A percentile compares a stretch with the other conserved stretches of the same genome.
phyloP scores from a whole-genome alignment of 306 rosid species.

The Mimosa bimucronata region DNA sequence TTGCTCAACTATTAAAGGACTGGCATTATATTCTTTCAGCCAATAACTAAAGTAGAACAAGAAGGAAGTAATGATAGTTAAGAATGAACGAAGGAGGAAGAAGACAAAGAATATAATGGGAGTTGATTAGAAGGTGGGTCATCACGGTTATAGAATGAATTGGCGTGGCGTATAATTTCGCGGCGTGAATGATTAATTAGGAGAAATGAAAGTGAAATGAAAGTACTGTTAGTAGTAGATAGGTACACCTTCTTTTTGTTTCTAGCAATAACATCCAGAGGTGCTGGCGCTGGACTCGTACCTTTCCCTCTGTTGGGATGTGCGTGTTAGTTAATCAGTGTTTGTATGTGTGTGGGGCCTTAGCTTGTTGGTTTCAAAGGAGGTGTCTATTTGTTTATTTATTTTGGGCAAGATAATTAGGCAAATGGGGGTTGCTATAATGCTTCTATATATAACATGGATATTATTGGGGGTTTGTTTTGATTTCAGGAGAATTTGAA shows the following conservation, averaged over 20 bases:
- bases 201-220: neutral
- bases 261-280: neutral
- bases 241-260: neutral
- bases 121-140: neutral
- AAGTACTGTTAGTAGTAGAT: neutral
- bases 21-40: neutral
- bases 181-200: neutral
- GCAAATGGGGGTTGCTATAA: neutral
- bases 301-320: too few species aligned
- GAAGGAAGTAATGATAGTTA: neutral
- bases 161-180: neutral
- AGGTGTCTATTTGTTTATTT: constrained; percentile 1
- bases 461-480: neutral
- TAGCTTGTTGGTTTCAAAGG: neutral
- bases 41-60: neutral
- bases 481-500: too few species aligned
- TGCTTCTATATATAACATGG: neutral
- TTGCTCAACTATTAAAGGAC: neutral
- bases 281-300: neutral
- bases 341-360: neutral
- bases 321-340: neutral
- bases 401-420: neutral
- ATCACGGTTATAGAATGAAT: neutral
- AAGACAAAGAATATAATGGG: neutral
- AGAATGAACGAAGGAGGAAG: neutral